A percentile compares a stretch with the other conserved stretches of the same genome.
Conservation (phyloP, 257 asterid genomes). For the Pogostemon cablin region DNA sequence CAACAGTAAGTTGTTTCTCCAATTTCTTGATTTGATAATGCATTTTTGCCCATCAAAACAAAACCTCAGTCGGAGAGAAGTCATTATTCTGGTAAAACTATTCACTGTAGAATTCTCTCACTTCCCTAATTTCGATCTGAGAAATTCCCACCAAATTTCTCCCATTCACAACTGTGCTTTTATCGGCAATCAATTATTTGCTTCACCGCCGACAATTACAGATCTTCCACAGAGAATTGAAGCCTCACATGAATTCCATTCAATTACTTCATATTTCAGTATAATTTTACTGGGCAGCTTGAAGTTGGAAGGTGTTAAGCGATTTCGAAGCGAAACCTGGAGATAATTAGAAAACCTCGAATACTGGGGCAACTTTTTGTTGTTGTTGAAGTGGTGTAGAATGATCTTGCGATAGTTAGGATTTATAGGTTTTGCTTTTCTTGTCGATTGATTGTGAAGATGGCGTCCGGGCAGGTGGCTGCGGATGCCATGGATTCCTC, state of each 20-base stretch:
- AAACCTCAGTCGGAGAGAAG: slow-evolving; percentile 39
- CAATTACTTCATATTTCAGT: slow-evolving; percentile 24
- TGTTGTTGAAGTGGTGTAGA: slow-evolving; percentile 32
- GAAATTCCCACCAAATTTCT: slow-evolving; percentile 6
- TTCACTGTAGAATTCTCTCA: slow-evolving; percentile 21
- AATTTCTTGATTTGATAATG: slow-evolving; percentile 3
- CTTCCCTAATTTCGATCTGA: slow-evolving; percentile 38
- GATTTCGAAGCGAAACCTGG: slow-evolving; percentile 33
- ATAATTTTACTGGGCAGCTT: slow-evolving; percentile 14
- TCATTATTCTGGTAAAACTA: slow-evolving; percentile 17
- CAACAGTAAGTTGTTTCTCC: not conserved
- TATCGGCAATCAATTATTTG: not conserved
- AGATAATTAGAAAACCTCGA: slow-evolving; percentile 25
- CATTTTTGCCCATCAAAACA: slow-evolving; percentile 36
- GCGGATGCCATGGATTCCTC: slow-evolving; percentile 37
- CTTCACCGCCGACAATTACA: slow-evolving; percentile 24
- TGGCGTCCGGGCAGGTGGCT: slow-evolving; percentile 51
- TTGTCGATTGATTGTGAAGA: slow-evolving; percentile 34
- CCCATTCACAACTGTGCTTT: not conserved
- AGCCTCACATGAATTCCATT: slow-evolving; percentile 6
- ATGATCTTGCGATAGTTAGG: slow-evolving; percentile 39
- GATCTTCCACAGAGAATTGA: slow-evolving; percentile 33
- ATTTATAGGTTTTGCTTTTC: slow-evolving; percentile 12
- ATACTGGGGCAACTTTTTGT: slow-evolving; percentile 9
- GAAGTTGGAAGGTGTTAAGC: slow-evolving; percentile 13